phyloP scores from a whole-genome alignment of 2,329 filamentous ascomycete genomes.

The Ophiosphaerella narmari region DNA sequence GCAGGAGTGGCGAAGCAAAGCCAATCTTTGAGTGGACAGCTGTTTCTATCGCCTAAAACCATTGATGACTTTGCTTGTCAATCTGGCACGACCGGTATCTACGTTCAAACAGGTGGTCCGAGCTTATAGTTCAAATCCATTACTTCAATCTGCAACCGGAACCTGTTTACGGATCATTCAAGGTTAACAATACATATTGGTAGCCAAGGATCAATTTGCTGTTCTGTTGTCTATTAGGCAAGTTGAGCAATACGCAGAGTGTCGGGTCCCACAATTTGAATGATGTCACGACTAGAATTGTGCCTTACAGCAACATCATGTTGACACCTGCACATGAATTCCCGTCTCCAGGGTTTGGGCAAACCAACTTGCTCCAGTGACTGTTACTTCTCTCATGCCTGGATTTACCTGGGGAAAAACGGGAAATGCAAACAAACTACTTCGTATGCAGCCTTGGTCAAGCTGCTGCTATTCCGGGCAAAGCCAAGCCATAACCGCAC shows the following conservation, averaged over 20 bases:
- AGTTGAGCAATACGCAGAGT: background rate
- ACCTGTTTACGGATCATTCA: too few species aligned
- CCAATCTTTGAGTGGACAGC: too few species aligned
- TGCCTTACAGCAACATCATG: background rate
- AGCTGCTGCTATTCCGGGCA: slow-evolving; percentile 48
- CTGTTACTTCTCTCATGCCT: background rate
- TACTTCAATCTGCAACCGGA: too few species aligned
- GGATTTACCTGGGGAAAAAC: background rate
- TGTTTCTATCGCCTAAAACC: too few species aligned
- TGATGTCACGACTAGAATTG: background rate
- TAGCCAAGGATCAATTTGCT: too few species aligned
- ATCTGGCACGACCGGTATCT: background rate
- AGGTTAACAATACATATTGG: too few species aligned
- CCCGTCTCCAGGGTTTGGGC: background rate
- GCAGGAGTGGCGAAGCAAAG: too few species aligned
- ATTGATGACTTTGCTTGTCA: background rate
- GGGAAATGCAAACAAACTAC: slow-evolving; percentile 52
- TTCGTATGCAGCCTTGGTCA: slow-evolving; percentile 67
- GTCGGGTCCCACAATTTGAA: background rate
- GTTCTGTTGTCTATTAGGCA: too few species aligned
- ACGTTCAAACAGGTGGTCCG: background rate
- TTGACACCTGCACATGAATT: background rate
- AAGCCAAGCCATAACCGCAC: slow-evolving; percentile 50
- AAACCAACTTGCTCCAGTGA: background rate
- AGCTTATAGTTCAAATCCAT: background rate